Conservation (phyloP, 495 filamentous ascomycete genomes). For the Delitschia confertaspora region DNA sequence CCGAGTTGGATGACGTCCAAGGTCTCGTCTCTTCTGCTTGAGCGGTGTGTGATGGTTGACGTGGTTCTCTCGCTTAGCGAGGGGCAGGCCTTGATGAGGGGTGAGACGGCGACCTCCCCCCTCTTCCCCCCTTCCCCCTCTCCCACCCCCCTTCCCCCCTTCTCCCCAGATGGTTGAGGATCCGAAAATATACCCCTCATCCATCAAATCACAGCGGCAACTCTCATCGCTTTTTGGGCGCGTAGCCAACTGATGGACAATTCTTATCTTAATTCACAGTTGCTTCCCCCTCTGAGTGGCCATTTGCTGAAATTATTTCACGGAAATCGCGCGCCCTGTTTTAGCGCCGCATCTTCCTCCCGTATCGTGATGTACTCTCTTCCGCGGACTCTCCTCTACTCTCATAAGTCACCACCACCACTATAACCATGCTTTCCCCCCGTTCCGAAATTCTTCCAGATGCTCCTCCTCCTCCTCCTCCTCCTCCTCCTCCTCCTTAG, state of each 20-base stretch:
- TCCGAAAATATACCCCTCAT: not conserved
- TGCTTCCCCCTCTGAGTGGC: slow-evolving; percentile 2
- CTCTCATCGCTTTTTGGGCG: slow-evolving; percentile 2
- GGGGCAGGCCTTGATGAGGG: not conserved
- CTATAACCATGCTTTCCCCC: not conserved
- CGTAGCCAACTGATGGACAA: slow-evolving; percentile 16
- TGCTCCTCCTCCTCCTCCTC: too few species aligned
- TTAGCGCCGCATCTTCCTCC: too few species aligned
- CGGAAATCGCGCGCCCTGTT: too few species aligned
- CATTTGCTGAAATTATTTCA: too few species aligned
- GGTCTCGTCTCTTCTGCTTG: not conserved
- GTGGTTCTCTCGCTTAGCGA: not conserved
- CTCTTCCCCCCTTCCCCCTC: not conserved
- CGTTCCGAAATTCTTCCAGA: slow-evolving; percentile 1
- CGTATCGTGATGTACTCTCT: not conserved
- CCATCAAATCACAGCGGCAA: slow-evolving; percentile 17
- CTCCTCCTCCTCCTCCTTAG: too few species aligned
- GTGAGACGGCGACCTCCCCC: not conserved
- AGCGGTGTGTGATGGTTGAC: not conserved
- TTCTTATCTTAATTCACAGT: slow-evolving; percentile 2
- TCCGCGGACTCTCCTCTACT: not conserved
- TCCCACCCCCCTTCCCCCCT: not conserved
- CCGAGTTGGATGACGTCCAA: too few species aligned
- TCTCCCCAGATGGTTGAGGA: not conserved
- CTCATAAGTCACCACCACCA: not conserved